These are phyloP conservation scores for Geosmithia flava DNA, from an alignment of 2,329 filamentous ascomycete species.

Conservation along the genomic window DNA sequence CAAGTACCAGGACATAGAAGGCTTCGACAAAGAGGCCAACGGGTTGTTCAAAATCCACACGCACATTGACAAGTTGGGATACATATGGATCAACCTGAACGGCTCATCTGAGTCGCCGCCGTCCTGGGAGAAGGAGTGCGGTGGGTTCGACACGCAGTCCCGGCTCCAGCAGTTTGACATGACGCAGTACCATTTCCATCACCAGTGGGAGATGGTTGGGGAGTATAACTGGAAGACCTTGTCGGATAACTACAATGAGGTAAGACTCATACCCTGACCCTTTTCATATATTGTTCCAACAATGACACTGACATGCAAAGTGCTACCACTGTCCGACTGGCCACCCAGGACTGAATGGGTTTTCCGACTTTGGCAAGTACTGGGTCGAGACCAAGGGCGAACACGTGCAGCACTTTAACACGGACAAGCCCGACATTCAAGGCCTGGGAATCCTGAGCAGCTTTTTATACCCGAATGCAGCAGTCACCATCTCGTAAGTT, in stretches of 20 bases:
- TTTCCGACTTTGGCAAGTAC: constrained; percentile 44
- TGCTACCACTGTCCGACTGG: constrained; percentile 51
- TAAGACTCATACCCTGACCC: no score
- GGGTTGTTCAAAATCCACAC: constrained; percentile 42
- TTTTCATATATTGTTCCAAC: no score
- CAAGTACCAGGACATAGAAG: constrained; percentile 39
- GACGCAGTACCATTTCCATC: constrained; percentile 42
- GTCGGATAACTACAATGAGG: constrained; percentile 54
- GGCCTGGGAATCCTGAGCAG: constrained; percentile 32
- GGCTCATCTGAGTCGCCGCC: constrained; percentile 28
- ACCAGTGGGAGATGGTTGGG: constrained; percentile 42
- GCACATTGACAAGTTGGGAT: constrained; percentile 38
- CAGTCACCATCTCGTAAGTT: constrained; percentile 35
- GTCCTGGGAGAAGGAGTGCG: constrained; percentile 39
- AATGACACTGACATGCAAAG: no score
- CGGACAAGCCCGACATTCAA: constrained; percentile 27
- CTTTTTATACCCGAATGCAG: constrained; percentile 38
- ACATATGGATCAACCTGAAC: constrained; percentile 48
- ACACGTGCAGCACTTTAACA: constrained; percentile 37
- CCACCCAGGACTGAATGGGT: constrained; percentile 42
- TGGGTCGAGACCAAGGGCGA: constrained; percentile 32
- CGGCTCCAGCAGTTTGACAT: constrained; percentile 33
- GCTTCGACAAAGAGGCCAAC: constrained; percentile 44
- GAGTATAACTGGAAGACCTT: constrained; percentile 49
- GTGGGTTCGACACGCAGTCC: constrained; percentile 29